Evolutionary conservation across 257 asterid species (phyloP).

Genomic region (Plantago ovata): DNA sequence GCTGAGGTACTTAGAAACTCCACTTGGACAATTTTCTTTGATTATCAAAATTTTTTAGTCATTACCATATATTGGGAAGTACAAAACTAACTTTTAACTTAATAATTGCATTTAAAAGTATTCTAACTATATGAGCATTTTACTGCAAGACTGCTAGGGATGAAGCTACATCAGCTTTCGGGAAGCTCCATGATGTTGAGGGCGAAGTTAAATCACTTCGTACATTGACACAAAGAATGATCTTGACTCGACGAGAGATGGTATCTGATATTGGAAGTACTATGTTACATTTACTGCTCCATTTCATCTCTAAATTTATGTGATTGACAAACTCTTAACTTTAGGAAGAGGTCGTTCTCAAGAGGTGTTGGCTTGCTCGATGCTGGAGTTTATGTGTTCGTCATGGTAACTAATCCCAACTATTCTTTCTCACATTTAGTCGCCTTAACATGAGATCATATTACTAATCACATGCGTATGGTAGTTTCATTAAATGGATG

Average conservation of each 20-base stretch:
- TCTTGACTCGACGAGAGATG: constrained; percentile 74
- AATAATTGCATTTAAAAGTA: too few species aligned
- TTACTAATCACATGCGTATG: background rate
- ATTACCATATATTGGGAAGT: too few species aligned
- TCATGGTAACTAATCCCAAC: constrained; percentile 41
- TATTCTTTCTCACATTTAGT: background rate
- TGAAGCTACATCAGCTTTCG: constrained; percentile 64
- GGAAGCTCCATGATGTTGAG: constrained; percentile 49
- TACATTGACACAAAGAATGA: constrained; percentile 61
- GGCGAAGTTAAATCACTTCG: constrained; percentile 54
- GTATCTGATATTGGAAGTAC: constrained; percentile 37
- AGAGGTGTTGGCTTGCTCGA: constrained; percentile 95
- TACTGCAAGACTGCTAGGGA: constrained; percentile 58
- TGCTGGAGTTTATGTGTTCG: constrained; percentile 73
- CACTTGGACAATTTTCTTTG: constrained; percentile 13
- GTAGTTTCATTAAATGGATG: too few species aligned
- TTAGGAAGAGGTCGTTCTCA: constrained; percentile 90
- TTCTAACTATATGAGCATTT: too few species aligned
- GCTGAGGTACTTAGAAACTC: constrained; percentile 57
- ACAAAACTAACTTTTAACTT: too few species aligned
- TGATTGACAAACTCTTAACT: constrained; percentile 41
- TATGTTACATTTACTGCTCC: constrained; percentile 7
- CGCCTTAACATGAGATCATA: background rate
- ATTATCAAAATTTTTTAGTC: background rate
- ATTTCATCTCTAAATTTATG: constrained; percentile 29